Conservation (phyloP, 441 rosid genomes). For the Daphne laureola region DNA sequence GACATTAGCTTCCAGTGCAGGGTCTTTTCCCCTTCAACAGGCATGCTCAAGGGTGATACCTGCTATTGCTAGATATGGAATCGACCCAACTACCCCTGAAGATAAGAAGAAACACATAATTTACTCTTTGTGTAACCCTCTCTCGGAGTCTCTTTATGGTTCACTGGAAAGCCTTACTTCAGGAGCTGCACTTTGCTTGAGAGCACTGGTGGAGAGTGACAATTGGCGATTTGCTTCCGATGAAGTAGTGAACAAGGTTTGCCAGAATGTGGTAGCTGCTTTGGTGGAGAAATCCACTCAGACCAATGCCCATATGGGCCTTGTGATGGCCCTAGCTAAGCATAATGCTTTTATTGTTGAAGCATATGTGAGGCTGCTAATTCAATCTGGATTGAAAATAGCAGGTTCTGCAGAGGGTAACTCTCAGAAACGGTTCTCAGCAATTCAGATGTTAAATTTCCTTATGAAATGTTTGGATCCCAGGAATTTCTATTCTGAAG, state of each 20-base stretch:
- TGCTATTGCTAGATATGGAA: slow-evolving; percentile 83
- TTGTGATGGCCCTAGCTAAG: slow-evolving; percentile 81
- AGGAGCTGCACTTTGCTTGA: slow-evolving; percentile 92
- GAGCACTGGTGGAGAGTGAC: slow-evolving; percentile 81
- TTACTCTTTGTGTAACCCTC: slow-evolving; percentile 72
- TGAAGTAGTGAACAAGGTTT: slow-evolving; percentile 70
- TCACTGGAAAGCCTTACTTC: slow-evolving; percentile 72
- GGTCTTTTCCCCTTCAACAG: slow-evolving; percentile 76
- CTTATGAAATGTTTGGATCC: slow-evolving; percentile 78
- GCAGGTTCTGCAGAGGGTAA: slow-evolving; percentile 53
- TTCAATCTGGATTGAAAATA: slow-evolving; percentile 64
- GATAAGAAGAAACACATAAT: slow-evolving; percentile 62
- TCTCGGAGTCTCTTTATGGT: slow-evolving; percentile 60
- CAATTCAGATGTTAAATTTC: slow-evolving; percentile 86
- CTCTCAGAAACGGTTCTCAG: slow-evolving; percentile 66
- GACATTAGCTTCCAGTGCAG: slow-evolving; percentile 78
- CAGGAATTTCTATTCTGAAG: slow-evolving; percentile 61
- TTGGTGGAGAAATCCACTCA: slow-evolving; percentile 78
- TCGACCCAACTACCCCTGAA: slow-evolving; percentile 64
- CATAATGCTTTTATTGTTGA: slow-evolving; percentile 67
- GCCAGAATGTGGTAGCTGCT: slow-evolving; percentile 78
- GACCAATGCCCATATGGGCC: slow-evolving; percentile 61
- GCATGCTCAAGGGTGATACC: slow-evolving; percentile 93
- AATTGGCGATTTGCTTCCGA: slow-evolving; percentile 78
- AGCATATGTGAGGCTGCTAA: slow-evolving; percentile 75